Base-by-base conservation (phyloP, 2,329 filamentous ascomycete species). In the Trichoderma atrobrunneum region DNA sequence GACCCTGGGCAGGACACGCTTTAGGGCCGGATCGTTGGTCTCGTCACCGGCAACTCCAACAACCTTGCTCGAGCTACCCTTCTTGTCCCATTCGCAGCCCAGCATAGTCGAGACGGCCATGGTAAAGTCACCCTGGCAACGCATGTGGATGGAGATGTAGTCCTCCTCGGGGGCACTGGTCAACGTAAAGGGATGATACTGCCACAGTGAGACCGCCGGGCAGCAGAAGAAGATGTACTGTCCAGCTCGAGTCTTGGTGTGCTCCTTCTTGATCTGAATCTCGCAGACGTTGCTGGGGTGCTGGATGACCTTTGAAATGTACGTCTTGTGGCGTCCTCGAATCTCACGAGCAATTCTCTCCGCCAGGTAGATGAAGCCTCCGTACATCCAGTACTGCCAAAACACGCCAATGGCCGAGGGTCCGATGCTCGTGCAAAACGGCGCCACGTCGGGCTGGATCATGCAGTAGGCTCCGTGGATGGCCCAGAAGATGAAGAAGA, bases 401-500 rank as follows among this genome's bases (percentile, higher is more conserved):
- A 97, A 96, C 69, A 95, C 92, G 77, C 93, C 93, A 73, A 91
- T 86, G 34, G 89, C 89, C 30, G 87, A 85, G 11, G 87, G 84
- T 74, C 89, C 89, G 73, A 93, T 85, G 72, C 91, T 90, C 71
- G 88, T 86, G 82, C 93, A 95, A 80, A 92, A 95, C 1, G 93
- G 93, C 7, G 91, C 91, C 74, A 92, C 89, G 79, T 96, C 93
- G 67, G 93, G 90, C 81, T 93, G 93, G 78, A 95, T 95, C 93
- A 96, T 95, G 82, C 93, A 95, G 84, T 94, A 96, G 30, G 92
- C 92, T 72, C 93, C 93, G 82, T 97, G 93, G 77, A 95, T 88
- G n/a, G 93, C 91, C 93, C 93, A 96, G 86, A 96, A 95, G 76
- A 95, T 86, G 85, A 96, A 96, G 87, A 96, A 96, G 75, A 95